These are phyloP conservation scores for Glutinoglossum americanum DNA, from an alignment of 495 filamentous ascomycete species.

Conservation along the genomic window DNA sequence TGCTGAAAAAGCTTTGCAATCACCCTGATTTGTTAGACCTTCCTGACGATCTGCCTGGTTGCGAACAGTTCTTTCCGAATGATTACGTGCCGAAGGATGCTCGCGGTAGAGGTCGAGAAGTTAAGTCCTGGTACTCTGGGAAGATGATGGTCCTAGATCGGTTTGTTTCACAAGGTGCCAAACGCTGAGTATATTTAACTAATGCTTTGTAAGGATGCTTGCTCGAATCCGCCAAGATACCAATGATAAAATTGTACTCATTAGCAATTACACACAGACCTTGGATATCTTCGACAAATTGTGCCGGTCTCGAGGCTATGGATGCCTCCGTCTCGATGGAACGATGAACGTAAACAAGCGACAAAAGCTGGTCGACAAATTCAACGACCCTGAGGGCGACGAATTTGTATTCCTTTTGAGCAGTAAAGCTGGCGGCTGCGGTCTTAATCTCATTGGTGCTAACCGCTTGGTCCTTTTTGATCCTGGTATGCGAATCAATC, in stretches of 20 bases:
- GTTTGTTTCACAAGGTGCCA: conserved; percentile 1
- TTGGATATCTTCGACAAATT: conserved; percentile 88
- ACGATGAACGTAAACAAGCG: conserved; percentile 96
- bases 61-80: conserved; percentile 60
- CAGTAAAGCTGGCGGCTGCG: conserved; percentile 89
- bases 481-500: conserved; percentile 20
- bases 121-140: conserved; percentile 90
- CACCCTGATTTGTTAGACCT: conserved; percentile 87
- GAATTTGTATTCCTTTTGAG: conserved; percentile 95
- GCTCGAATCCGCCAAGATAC: conserved; percentile 89
- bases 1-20: conserved; percentile 97
- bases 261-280: conserved; percentile 94
- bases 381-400: conserved; percentile 79
- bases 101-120: conserved; percentile 71
- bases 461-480: conserved; percentile 96
- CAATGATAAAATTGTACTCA: conserved; percentile 98
- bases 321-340: conserved; percentile 74
- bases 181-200: background rate
- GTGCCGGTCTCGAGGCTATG: conserved; percentile 68
- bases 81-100: conserved; percentile 78
- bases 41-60: conserved; percentile 66
- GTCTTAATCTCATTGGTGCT: conserved; percentile 90
- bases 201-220: conserved; percentile 39
- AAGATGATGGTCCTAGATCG: conserved; percentile 98
- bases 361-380: conserved; percentile 92